These are phyloP conservation scores for Atkinsonella texensis DNA, from an alignment of 2,329 filamentous ascomycete species.

Conservation along the genomic window DNA sequence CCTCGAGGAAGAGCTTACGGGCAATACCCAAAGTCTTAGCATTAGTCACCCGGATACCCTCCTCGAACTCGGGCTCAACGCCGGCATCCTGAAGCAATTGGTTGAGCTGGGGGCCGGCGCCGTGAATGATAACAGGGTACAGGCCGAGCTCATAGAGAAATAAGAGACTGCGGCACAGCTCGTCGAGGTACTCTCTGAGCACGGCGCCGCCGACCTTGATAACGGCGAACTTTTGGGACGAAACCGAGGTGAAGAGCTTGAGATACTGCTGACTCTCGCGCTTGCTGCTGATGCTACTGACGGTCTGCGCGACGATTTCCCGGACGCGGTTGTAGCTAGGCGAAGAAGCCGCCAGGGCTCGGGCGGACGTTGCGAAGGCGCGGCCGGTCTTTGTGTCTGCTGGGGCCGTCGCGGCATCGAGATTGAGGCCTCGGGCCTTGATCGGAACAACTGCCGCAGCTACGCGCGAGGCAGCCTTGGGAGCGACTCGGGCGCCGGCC, in stretches of 20 bases:
- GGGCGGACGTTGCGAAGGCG: not conserved
- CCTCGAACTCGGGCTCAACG: slow-evolving; percentile 90
- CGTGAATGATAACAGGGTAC: slow-evolving; percentile 91
- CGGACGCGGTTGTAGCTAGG: slow-evolving; percentile 2
- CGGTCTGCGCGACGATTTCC: slow-evolving; percentile 5
- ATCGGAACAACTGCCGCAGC: not conserved
- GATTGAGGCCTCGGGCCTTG: not conserved
- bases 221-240: slow-evolving; percentile 92
- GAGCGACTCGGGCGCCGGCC: not conserved
- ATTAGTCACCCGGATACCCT: slow-evolving; percentile 91
- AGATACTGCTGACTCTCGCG: slow-evolving; percentile 66
- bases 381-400: not conserved
- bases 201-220: slow-evolving; percentile 90
- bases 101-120: slow-evolving; percentile 90
- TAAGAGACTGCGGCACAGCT: slow-evolving; percentile 75
- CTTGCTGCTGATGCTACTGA: slow-evolving; percentile 7
- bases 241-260: slow-evolving; percentile 92
- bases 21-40: slow-evolving; percentile 88
- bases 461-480: not conserved
- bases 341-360: not conserved
- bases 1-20: slow-evolving; percentile 83
- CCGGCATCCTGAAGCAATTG: slow-evolving; percentile 79
- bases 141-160: slow-evolving; percentile 92
- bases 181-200: slow-evolving; percentile 64
- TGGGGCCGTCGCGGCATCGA: not conserved